phyloP scores from a whole-genome alignment of 805 yeast species.

The Phaffomyces opuntiae region DNA sequence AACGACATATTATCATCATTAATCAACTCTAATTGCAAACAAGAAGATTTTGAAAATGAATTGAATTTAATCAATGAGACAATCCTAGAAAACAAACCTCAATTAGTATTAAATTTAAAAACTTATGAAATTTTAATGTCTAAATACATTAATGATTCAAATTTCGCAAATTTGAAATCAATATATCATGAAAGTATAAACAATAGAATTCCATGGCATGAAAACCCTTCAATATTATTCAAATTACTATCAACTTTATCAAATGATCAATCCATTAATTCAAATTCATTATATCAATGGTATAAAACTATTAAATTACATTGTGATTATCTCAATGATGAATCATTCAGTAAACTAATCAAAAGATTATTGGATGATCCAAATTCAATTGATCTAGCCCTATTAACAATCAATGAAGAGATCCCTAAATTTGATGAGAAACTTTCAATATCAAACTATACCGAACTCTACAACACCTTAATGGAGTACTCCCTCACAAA shows the following conservation, averaged over 20 bases:
- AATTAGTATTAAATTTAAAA: conserved; percentile 2
- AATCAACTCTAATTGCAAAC: background rate
- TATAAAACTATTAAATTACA: conserved; percentile 38
- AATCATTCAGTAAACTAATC: conserved; percentile 33
- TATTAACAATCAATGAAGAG: conserved; percentile 36
- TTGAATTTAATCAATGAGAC: background rate
- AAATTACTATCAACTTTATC: conserved; percentile 25
- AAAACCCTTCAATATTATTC: conserved; percentile 18
- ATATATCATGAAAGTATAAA: conserved; percentile 29
- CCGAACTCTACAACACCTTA: conserved; percentile 35
- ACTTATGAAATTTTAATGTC: conserved; percentile 10
- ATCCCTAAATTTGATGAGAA: conserved; percentile 24
- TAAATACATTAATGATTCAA: conserved; percentile 4
- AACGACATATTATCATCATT: background rate
- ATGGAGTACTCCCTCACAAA: conserved; percentile 37
- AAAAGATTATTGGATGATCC: conserved; percentile 26
- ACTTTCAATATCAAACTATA: conserved; percentile 21
- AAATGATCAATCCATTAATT: conserved; percentile 21
- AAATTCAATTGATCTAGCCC: conserved; percentile 33
- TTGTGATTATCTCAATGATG: conserved; percentile 30
- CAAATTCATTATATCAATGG: conserved; percentile 23
- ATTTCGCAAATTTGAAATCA: conserved; percentile 11
- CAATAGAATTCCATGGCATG: conserved; percentile 39
- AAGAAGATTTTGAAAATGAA: background rate
- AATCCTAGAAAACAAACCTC: background rate